A percentile compares a stretch with the other conserved stretches of the same genome.
Conservation (phyloP, 371 early-diverging fungal genomes). For the Umbelopsis sp. region DNA sequence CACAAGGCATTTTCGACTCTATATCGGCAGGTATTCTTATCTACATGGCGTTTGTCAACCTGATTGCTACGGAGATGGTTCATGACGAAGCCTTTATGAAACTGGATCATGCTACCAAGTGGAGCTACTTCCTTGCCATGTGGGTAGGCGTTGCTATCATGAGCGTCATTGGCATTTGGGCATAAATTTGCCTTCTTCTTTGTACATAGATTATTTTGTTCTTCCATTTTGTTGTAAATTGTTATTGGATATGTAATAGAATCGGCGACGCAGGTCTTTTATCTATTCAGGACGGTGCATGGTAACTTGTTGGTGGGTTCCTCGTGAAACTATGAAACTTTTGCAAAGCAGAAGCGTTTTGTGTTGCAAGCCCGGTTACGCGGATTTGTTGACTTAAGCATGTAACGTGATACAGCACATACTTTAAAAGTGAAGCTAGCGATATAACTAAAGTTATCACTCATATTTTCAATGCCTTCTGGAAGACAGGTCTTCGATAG, state of each 20-base stretch:
- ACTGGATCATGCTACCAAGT: constrained; percentile 35
- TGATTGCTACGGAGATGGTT: constrained; percentile 62
- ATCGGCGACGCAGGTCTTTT: background rate
- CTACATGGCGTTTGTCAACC: constrained; percentile 70
- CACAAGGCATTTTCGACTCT: constrained; percentile 71
- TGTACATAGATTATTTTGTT: constrained; percentile 13
- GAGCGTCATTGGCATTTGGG: constrained; percentile 68
- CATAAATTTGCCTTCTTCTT: constrained; percentile 29
- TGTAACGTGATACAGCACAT: no score
- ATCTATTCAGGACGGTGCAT: no score
- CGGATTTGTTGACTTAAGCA: no score
- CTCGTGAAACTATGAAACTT: background rate
- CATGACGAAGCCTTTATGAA: constrained; percentile 47
- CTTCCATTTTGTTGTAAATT: background rate
- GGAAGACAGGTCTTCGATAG: no score
- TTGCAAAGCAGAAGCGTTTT: no score
- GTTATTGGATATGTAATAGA: background rate
- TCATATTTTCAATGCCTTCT: no score
- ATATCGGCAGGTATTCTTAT: constrained; percentile 75
- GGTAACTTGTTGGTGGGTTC: background rate
- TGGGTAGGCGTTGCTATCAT: constrained; percentile 59
- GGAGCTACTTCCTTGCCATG: constrained; percentile 47
- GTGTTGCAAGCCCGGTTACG: no score
- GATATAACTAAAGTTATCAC: no score
- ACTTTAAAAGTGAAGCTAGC: no score